Evolutionary conservation across 495 filamentous ascomycete species (phyloP).

Genomic region (Annulohypoxylon bovei): DNA sequence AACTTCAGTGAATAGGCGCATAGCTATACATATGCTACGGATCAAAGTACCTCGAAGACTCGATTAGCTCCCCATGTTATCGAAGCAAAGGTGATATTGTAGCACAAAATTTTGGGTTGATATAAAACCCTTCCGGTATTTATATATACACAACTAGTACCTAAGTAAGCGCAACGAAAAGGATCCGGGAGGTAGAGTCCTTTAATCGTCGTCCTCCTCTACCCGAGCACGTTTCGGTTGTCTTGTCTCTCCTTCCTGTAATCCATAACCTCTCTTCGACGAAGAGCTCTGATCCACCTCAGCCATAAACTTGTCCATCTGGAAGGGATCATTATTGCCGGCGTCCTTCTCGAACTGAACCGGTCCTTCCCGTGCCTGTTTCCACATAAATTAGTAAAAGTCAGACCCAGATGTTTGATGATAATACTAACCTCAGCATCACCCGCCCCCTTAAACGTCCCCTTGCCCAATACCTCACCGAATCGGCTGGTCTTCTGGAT

Average conservation of each 20-base stretch:
- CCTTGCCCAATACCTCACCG: conserved; percentile 82
- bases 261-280: conserved; percentile 82
- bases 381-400: conserved; percentile 43
- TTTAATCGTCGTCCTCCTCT: conserved; percentile 72
- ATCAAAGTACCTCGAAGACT: not conserved
- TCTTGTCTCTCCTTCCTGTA: conserved; percentile 78
- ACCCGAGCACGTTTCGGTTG: conserved; percentile 80
- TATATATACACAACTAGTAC: not conserved
- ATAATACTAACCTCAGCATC: conserved; percentile 78
- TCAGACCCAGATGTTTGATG: conserved; percentile 13
- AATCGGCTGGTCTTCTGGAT: conserved; percentile 86
- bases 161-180: conserved; percentile 7
- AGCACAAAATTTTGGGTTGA: not conserved
- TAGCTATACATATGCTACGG: not conserved
- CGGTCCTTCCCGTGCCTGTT: conserved; percentile 80
- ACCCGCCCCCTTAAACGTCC: conserved; percentile 88
- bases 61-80: not conserved
- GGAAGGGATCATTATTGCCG: conserved; percentile 79
- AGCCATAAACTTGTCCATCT: conserved; percentile 89
- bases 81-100: not conserved
- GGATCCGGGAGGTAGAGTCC: not conserved
- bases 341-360: conserved; percentile 98
- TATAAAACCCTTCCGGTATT: not conserved
- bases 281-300: conserved; percentile 73
- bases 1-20: not conserved